These are phyloP conservation scores for Lizanozyma gosingica DNA, from an alignment of 1,139 yeast species.

Conservation along the genomic window DNA sequence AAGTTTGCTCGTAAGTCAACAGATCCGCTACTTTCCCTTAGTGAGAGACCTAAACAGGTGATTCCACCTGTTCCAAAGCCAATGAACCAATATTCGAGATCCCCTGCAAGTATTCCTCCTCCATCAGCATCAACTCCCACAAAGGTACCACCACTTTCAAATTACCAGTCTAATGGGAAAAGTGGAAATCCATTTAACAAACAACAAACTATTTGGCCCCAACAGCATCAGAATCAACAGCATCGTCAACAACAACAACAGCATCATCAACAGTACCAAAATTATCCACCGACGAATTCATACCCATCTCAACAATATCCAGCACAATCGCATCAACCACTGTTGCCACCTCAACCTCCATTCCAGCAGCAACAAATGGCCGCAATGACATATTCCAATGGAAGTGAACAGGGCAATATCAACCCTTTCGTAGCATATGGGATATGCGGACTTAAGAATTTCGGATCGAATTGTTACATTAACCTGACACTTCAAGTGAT, in stretches of 20 bases:
- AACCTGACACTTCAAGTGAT: slow-evolving; percentile 62
- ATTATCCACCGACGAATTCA: too few relatives aligned
- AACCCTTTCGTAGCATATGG: neutral
- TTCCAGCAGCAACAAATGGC: neutral
- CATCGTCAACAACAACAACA: neutral
- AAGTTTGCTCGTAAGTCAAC: neutral
- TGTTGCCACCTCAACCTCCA: neutral
- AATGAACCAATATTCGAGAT: neutral
- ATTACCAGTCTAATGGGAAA: neutral
- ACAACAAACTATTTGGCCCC: neutral
- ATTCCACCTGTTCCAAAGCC: neutral
- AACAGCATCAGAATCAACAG: neutral
- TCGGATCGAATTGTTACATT: slow-evolving; percentile 69
- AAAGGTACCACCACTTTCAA: neutral
- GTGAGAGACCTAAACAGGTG: neutral
- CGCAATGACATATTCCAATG: neutral
- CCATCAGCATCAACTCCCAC: neutral
- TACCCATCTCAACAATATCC: neutral
- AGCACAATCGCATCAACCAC: neutral
- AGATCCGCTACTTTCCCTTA: neutral
- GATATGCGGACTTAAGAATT: slow-evolving; percentile 57
- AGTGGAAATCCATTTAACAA: neutral
- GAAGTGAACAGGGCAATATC: neutral
- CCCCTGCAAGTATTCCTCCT: neutral
- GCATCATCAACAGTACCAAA: neutral